Evolutionary conservation across 106 monocot species (phyloP).

Genomic region (Phalaenopsis aphrodite): DNA sequence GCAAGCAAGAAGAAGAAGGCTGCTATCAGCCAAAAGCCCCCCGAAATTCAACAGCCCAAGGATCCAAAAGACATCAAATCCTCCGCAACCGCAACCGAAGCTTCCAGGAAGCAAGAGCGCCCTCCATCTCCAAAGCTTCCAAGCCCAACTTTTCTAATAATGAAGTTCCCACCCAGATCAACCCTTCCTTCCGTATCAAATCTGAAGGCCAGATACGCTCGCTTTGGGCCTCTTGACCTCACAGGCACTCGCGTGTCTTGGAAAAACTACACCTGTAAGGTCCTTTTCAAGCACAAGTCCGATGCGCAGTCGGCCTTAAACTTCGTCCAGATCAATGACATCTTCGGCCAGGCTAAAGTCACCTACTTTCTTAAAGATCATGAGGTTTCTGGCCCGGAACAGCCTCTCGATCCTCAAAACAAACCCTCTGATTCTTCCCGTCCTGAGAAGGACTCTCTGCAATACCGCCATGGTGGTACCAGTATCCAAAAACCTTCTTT

Average conservation of each 20-base stretch:
- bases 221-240: slow-evolving; percentile 13
- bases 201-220: slow-evolving; percentile 20
- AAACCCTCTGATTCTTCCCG: not conserved
- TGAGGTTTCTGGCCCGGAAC: slow-evolving; percentile 5
- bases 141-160: slow-evolving; percentile 10
- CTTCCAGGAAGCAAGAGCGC: not conserved
- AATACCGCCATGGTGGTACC: not conserved
- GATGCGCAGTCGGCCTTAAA: slow-evolving; percentile 10
- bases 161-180: slow-evolving; percentile 20
- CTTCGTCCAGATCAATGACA: slow-evolving; percentile 1
- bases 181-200: slow-evolving; percentile 16
- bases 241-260: slow-evolving; percentile 11
- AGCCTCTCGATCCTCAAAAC: not conserved
- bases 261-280: slow-evolving; percentile 15
- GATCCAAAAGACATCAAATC: not conserved
- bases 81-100: not conserved
- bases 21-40: not conserved
- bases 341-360: slow-evolving; percentile 17
- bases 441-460: not conserved
- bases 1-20: slow-evolving; percentile 12
- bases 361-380: slow-evolving; percentile 4
- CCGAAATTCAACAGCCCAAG: not conserved
- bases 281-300: slow-evolving; percentile 19
- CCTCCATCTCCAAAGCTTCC: slow-evolving; percentile 1
- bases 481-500: not conserved